These are phyloP conservation scores for Nannochloris sp. DNA, from an alignment of 139 green algal species.

Conservation along the genomic window DNA sequence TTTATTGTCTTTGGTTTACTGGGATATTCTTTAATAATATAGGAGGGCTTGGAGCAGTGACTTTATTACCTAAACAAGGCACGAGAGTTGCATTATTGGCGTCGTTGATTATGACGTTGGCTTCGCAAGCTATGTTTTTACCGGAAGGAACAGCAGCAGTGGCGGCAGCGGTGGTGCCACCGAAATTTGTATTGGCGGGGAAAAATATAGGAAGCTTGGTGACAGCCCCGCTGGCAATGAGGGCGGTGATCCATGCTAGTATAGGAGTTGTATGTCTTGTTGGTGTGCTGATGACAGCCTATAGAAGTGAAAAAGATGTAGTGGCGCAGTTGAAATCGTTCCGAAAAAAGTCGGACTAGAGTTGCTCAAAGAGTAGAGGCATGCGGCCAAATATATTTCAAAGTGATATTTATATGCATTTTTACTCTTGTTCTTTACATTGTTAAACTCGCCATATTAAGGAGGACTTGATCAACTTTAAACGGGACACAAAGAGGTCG, in stretches of 20 bases:
- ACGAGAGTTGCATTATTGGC: background rate
- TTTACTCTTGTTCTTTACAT: too few relatives aligned
- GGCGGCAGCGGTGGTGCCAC: too few relatives aligned
- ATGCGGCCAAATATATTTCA: too few relatives aligned
- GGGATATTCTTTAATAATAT: constrained; percentile 1
- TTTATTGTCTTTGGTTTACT: constrained; percentile 51
- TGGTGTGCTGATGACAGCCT: constrained; percentile 8
- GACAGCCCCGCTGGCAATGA: constrained; percentile 2
- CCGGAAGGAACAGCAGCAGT: background rate
- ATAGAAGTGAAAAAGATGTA: constrained; percentile 15
- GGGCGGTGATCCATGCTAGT: constrained; percentile 21
- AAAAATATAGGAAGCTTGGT: too few relatives aligned
- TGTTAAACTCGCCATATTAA: too few relatives aligned
- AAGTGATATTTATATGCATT: too few relatives aligned
- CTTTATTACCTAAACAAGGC: background rate
- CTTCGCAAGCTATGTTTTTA: constrained; percentile 3
- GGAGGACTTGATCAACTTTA: too few relatives aligned
- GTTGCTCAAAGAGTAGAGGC: background rate
- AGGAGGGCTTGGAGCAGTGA: background rate
- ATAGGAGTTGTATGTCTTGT: constrained; percentile 31
- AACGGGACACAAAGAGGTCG: too few relatives aligned
- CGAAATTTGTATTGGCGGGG: too few relatives aligned
- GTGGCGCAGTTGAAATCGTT: constrained; percentile 18
- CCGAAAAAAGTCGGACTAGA: background rate
- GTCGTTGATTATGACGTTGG: background rate